Evolutionary conservation across 345 rosid genomes (phyloP).

Genomic region (rapeseed (Brassica napus)): DNA sequence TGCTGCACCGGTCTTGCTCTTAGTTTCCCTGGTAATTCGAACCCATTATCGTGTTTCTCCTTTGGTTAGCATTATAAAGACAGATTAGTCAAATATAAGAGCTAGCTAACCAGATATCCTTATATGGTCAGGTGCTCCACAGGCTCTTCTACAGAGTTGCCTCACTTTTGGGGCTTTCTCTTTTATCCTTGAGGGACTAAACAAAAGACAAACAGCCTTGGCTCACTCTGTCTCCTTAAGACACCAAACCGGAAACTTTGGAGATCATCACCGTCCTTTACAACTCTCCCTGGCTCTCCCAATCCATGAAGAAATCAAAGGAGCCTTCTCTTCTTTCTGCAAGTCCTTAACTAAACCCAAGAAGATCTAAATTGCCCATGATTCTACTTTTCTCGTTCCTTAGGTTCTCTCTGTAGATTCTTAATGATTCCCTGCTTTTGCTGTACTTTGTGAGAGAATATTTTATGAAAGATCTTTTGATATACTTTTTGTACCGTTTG

Average conservation of each 20-base stretch:
- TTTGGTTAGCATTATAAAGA: neutral
- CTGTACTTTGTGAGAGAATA: conserved; percentile 13
- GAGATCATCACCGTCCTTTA: conserved; percentile 31
- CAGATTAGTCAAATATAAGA: neutral
- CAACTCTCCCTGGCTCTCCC: conserved; percentile 60
- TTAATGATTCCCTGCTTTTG: conserved; percentile 7
- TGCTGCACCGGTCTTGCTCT: conserved; percentile 89
- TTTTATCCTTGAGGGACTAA: conserved; percentile 68
- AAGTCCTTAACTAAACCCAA: conserved; percentile 53
- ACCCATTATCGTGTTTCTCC: neutral
- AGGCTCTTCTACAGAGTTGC: conserved; percentile 71
- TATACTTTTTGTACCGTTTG: neutral
- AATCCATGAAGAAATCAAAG: conserved; percentile 62
- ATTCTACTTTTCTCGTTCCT: conserved; percentile 14
- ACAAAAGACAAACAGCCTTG: conserved; percentile 80
- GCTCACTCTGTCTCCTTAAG: conserved; percentile 54
- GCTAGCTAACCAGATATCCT: conserved; percentile 1
- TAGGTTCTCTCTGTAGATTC: conserved; percentile 27
- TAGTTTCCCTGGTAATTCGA: conserved; percentile 72
- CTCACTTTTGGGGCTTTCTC: conserved; percentile 90
- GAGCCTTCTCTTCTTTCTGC: conserved; percentile 72
- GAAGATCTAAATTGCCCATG: conserved; percentile 31
- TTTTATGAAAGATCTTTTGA: neutral
- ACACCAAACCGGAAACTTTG: conserved; percentile 32
- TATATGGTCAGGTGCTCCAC: conserved; percentile 59